phyloP scores from a whole-genome alignment of 805 yeast genomes.

The Wickerhamiella sorbophila region DNA sequence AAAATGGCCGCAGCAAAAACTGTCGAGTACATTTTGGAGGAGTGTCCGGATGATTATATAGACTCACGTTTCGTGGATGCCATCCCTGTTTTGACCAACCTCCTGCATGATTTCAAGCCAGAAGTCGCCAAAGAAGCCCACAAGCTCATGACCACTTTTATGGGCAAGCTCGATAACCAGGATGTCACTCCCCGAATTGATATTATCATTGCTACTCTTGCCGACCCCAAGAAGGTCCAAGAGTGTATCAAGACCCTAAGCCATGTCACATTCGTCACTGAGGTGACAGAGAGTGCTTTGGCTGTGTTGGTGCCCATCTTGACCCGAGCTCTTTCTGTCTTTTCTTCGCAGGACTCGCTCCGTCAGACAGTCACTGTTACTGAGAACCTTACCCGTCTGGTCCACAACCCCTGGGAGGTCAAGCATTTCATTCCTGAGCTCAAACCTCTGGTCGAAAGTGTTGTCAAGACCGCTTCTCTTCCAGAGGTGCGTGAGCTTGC shows the following conservation, averaged over 20 bases:
- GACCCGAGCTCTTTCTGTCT: slow-evolving; percentile 72
- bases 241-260: slow-evolving; percentile 78
- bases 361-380: slow-evolving; percentile 94
- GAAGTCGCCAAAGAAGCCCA: slow-evolving; percentile 82
- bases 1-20: slow-evolving; percentile 66
- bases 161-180: slow-evolving; percentile 76
- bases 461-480: slow-evolving; percentile 75
- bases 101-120: slow-evolving; percentile 91
- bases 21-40: slow-evolving; percentile 60
- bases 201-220: slow-evolving; percentile 71
- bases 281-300: slow-evolving; percentile 92
- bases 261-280: slow-evolving; percentile 93
- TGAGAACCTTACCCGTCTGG: slow-evolving; percentile 89
- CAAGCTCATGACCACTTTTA: slow-evolving; percentile 53
- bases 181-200: slow-evolving; percentile 81
- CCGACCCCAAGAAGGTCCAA: slow-evolving; percentile 80
- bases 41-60: slow-evolving; percentile 71
- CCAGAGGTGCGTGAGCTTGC: slow-evolving; percentile 96
- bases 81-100: slow-evolving; percentile 75
- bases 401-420: slow-evolving; percentile 84
- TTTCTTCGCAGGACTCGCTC: slow-evolving; percentile 87
- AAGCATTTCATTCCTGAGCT: slow-evolving; percentile 74
- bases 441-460: slow-evolving; percentile 84
- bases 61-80: slow-evolving; percentile 67
- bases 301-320: slow-evolving; percentile 83